Conservation (phyloP, 257 asterid genomes). For the Leonotis leonurus region DNA sequence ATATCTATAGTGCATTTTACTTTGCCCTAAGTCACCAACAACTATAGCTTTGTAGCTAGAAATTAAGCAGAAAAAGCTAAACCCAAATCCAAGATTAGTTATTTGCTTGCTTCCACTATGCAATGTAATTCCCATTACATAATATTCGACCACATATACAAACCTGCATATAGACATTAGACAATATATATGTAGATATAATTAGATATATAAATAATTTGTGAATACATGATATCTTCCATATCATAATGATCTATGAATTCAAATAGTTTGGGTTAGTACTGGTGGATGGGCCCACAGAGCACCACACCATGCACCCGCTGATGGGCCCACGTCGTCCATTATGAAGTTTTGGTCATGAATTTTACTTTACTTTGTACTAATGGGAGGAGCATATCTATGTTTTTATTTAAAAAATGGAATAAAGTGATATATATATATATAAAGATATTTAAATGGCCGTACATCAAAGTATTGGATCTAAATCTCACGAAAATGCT, state of each 20-base stretch:
- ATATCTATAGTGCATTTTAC: too few relatives aligned
- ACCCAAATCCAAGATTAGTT: not conserved
- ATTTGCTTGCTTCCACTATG: constrained; percentile 4
- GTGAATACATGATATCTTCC: too few relatives aligned
- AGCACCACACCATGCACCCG: too few relatives aligned
- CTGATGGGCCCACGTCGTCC: not conserved
- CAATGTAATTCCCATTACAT: not conserved
- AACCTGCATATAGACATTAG: too few relatives aligned
- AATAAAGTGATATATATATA: constrained; percentile 2
- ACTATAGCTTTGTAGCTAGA: too few relatives aligned
- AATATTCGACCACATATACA: not conserved
- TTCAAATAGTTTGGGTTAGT: too few relatives aligned
- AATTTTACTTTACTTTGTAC: not conserved
- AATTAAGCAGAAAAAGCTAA: too few relatives aligned
- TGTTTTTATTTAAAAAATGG: constrained; percentile 4
- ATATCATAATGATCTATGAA: too few relatives aligned
- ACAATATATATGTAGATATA: too few relatives aligned
- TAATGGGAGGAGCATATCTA: not conserved
- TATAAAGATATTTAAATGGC: not conserved
- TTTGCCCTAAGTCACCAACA: constrained; percentile 20
- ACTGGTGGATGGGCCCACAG: constrained; percentile 14
- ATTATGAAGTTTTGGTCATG: not conserved
- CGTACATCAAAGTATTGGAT: constrained; percentile 29
- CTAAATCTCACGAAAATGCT: constrained; percentile 19
- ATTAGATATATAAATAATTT: too few relatives aligned